Evolutionary conservation across 2,329 filamentous ascomycete genomes (phyloP).

Genomic region (Lecanicillium sp.): DNA sequence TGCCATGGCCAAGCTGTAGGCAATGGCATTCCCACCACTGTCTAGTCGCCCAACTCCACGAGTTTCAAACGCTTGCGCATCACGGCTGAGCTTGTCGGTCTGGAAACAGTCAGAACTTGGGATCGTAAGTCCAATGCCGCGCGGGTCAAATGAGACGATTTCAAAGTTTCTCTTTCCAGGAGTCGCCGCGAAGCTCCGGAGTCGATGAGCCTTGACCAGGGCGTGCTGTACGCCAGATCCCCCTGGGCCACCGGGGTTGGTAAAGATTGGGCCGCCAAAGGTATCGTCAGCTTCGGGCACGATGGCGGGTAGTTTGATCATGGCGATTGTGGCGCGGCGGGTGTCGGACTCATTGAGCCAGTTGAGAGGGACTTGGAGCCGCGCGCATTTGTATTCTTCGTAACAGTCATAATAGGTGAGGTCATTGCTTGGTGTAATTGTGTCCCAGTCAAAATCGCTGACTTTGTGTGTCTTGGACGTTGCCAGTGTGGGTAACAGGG

Average conservation of each 20-base stretch:
- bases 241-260: slow-evolving; percentile 28
- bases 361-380: slow-evolving; percentile 26
- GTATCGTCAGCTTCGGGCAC: slow-evolving; percentile 19
- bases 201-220: slow-evolving; percentile 7
- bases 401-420: slow-evolving; percentile 24
- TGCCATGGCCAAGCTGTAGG: not conserved
- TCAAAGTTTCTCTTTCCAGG: slow-evolving; percentile 19
- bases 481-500: too few species aligned
- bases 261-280: slow-evolving; percentile 25
- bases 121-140: slow-evolving; percentile 22
- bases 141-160: slow-evolving; percentile 27
- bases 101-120: slow-evolving; percentile 23
- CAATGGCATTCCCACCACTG: not conserved
- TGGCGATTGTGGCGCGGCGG: slow-evolving; percentile 22
- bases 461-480: not conserved
- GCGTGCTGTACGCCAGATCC: slow-evolving; percentile 20
- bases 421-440: not conserved
- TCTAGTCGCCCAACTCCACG: slow-evolving; percentile 18
- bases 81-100: slow-evolving; percentile 13
- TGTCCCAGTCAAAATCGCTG: slow-evolving; percentile 1
- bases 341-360: slow-evolving; percentile 17
- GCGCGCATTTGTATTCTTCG: slow-evolving; percentile 21
- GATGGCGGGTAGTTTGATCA: slow-evolving; percentile 21
- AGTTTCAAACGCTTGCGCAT: slow-evolving; percentile 16
- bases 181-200: slow-evolving; percentile 16